Conservation (phyloP, 2,329 filamentous ascomycete species). For the Fusarium napiforme region DNA sequence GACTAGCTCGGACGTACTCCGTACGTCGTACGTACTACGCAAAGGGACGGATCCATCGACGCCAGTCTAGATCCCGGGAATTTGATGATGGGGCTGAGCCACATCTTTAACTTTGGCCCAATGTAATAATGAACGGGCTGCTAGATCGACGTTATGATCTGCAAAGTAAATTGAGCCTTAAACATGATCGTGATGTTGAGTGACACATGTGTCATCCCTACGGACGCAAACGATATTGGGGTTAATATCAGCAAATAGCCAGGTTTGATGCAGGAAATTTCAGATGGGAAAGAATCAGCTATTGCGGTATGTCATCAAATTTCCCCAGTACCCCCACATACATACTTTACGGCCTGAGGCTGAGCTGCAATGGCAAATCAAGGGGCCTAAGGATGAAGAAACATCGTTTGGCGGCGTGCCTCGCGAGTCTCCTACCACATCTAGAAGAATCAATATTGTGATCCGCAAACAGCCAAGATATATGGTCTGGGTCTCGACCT, state of each 20-base stretch:
- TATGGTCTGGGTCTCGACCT: not conserved
- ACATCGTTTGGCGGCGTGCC: not conserved
- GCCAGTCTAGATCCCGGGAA: slow-evolving; percentile 1
- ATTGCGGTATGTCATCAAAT: slow-evolving; percentile 22
- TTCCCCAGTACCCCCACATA: slow-evolving; percentile 26
- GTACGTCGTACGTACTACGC: not conserved
- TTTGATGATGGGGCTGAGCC: slow-evolving; percentile 8
- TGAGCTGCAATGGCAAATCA: slow-evolving; percentile 16
- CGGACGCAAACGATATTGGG: not conserved
- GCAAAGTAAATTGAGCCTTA: not conserved
- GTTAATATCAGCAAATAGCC: not conserved
- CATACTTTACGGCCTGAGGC: not conserved
- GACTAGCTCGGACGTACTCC: not conserved
- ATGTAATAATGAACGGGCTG: not conserved
- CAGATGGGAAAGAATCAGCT: slow-evolving; percentile 4
- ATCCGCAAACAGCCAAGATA: not conserved
- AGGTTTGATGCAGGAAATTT: slow-evolving; percentile 2
- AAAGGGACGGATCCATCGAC: not conserved
- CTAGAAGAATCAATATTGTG: slow-evolving; percentile 9
- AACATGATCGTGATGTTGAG: not conserved
- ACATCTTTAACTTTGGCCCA: slow-evolving; percentile 2
- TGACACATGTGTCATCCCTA: not conserved
- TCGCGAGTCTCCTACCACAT: not conserved
- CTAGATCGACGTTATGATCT: slow-evolving; percentile 10
- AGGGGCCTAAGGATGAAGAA: not conserved